phyloP scores from a whole-genome alignment of 2,329 filamentous ascomycete species.

The Furcasterigmium furcatum region DNA sequence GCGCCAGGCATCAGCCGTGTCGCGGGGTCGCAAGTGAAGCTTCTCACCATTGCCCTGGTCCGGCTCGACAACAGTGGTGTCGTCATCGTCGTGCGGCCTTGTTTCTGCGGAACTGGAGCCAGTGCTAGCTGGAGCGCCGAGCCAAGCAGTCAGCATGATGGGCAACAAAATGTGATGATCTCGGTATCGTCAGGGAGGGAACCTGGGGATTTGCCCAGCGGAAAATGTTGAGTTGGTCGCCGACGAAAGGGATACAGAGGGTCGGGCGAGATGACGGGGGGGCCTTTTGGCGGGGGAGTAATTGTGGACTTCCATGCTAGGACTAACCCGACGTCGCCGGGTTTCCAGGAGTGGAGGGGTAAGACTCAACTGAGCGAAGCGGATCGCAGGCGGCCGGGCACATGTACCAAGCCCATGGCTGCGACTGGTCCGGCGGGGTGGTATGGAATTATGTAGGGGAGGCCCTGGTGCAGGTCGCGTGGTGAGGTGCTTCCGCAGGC shows the following conservation, averaged over 20 bases:
- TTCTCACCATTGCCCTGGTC: constrained; percentile 89
- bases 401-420: constrained; percentile 16
- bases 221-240: too few relatives aligned
- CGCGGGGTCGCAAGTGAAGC: constrained; percentile 2
- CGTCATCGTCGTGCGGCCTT: constrained; percentile 53
- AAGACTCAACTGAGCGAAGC: constrained; percentile 5
- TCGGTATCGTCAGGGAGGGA: neutral
- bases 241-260: too few relatives aligned
- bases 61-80: constrained; percentile 80
- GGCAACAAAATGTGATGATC: neutral
- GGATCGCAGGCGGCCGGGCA: constrained; percentile 10
- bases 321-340: too few relatives aligned
- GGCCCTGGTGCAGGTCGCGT: neutral
- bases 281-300: too few relatives aligned
- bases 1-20: neutral
- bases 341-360: too few relatives aligned
- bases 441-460: neutral
- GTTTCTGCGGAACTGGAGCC: constrained; percentile 57
- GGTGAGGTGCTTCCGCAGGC: neutral
- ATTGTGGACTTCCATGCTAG: neutral
- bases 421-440: constrained; percentile 9
- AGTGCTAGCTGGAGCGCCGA: constrained; percentile 36
- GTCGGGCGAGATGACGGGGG: neutral
- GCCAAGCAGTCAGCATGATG: constrained; percentile 40
- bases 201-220: neutral